Base-by-base conservation (phyloP, 306 rosid species). In the Citrullus colocynthis region DNA sequence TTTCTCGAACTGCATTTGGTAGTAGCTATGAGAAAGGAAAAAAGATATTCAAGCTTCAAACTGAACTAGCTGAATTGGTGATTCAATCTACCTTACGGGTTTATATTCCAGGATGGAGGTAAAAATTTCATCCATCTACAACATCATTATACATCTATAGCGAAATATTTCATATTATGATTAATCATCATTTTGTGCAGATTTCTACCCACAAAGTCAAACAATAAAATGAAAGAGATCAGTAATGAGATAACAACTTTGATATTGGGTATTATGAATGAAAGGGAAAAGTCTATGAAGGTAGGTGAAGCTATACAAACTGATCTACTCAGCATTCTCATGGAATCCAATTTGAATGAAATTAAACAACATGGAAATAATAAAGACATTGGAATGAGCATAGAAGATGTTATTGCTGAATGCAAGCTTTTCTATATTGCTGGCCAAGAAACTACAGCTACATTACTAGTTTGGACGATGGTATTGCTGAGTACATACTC, bases 361-460 rank as follows among this genome's bases (percentile, higher is more conserved):
- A 83, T 87, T 42, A 9, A 16, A 69, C 32, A 44, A 69, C 75
- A 42, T 42, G 76, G n/a, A 42, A 70, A 70, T 20, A 64, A 44
- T 1, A 89, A 86, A 74, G 77, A 79, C 7, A 64, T 52, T 44
- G 90, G 91, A 20, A 78, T 90, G 87, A 85, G 52, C 13, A 52
- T 77, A 42, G 51, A 87, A 13, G 91, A 90, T 3, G 85, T 90
- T 5, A 77, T 88, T 0, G 83, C 79, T 9, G 92, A 90, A 67
- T 90, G 89, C 82, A 87, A 87, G 39, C 0, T 70, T 45, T 70
- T 70, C 39, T 70, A 70, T 21, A 5, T 70, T 2, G 76, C 76
- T 28, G 92, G 92, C 12, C 89, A 90, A 57, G 95, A 88, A 14
- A 88, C 95, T 30, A 88, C 90, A 1, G 80, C 92, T 3, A 74